Evolutionary conservation across 345 rosid genomes (phyloP).

Genomic region (Populus pruinosa): DNA sequence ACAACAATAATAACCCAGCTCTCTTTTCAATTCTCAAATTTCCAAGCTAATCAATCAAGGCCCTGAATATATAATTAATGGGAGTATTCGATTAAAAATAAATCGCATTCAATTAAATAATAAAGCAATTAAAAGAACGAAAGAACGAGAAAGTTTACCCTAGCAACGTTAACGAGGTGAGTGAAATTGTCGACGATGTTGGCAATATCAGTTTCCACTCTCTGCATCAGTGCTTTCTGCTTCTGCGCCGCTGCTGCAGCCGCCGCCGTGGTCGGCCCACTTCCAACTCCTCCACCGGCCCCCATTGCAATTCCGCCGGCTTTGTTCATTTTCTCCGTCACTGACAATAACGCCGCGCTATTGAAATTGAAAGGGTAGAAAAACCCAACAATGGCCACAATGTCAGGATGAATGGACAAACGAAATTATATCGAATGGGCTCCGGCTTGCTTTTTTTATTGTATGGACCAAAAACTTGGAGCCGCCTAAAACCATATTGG

Average conservation of each 20-base stretch:
- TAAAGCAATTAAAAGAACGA: neutral
- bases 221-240: slow-evolving; percentile 80
- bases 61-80: neutral
- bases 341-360: neutral
- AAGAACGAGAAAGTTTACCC: slow-evolving; percentile 34
- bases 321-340: slow-evolving; percentile 51
- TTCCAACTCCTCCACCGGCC: slow-evolving; percentile 41
- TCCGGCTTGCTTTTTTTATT: no score
- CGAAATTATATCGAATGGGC: no score
- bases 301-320: slow-evolving; percentile 38
- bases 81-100: neutral
- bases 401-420: no score
- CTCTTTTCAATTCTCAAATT: no score
- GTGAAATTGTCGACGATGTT: slow-evolving; percentile 77
- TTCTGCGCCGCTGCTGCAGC: slow-evolving; percentile 79
- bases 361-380: no score
- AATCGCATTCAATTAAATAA: neutral
- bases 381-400: no score
- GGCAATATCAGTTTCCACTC: slow-evolving; percentile 78
- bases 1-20: no score
- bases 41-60: no score
- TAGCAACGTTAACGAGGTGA: slow-evolving; percentile 74
- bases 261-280: slow-evolving; percentile 77
- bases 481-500: no score
- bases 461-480: no score